Evolutionary conservation across 805 yeast species (phyloP), one percentile per base, ranked within the genome.

Genomic region (Millerozyma acaciae): DNA sequence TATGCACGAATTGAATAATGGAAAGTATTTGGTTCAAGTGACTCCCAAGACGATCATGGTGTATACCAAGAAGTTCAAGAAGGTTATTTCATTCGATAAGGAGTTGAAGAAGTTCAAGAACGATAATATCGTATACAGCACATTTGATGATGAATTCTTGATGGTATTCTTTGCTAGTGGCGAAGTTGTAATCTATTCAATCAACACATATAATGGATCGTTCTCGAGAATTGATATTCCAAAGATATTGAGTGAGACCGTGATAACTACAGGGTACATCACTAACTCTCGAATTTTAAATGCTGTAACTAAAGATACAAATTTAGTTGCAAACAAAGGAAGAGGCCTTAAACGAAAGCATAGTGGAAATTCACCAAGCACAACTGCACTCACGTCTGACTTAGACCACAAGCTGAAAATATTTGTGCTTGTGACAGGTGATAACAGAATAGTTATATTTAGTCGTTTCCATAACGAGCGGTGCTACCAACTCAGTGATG

Each of bases 371-470:
- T 10, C 23, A 13, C 14, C 35, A 8, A 28, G 21, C 14, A 12
- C 34, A 3, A 9, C 52, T 3, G 13, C 24, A 2, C 13, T 39
- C 8, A 27, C 35, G n/a, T 37, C 32, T 27, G 46, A 38, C 12
- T 30, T 35, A 8, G 52, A 49, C 2, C 45, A 55, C 2, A 64
- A 46, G 56, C 65, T 48, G 46, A 68, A 63, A 35, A 67, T 64
- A 0, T 83, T 81, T 44, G 68, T 84, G 27, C 71, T 80, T 29
- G 84, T 81, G 5, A 82, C 89, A 2, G 89, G 87, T 37, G 89
- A 81, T 50, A 84, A 83, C 47, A 72, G 87, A 52, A 62, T 84
- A 13, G 73, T 84, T 30, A 73, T 76, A 9, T 83, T 83, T 53
- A 70, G 70, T 35, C 69, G 75, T 35, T 69, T 77, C 30, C 73